Evolutionary conservation across 2,329 filamentous ascomycete species (phyloP), one percentile per base, ranked within the genome.

Genomic region (Helminthosporium solani): DNA sequence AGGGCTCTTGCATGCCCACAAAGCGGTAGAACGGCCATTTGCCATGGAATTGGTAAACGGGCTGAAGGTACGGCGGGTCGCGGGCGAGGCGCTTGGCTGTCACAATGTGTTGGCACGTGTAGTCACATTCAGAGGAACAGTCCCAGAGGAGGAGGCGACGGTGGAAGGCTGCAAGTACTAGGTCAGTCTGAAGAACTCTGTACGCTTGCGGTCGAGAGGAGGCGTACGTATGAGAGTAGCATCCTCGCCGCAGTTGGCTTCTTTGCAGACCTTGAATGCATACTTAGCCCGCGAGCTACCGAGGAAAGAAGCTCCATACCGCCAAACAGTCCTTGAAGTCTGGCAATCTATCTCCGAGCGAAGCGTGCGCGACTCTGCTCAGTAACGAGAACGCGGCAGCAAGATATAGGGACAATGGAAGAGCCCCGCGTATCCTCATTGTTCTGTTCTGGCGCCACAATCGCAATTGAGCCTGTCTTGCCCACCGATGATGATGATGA

Each of bases 1-100:
- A 90, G 48, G 92, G 90, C 75, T 99, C 94, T 74, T 99, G 94
- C 76, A 96, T 87, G 69, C 94, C 94, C 43, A 95, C 73, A 64
- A 96, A 80, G 56, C 94, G 88, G 70, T 85, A 78, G 74, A 99
- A 99, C 31, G 94, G 94, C 94, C 94, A 99, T 80, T 99, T 99
- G 25, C 94, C 94, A 75, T 99, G 90, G 77, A 91, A 99, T 74
- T 99, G 94, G 46, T 92, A 85, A 40, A 96, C 72, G 9, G 84
- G 80, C 23, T 83, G 70, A 52, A 81, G 74, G 75, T 84, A 84
- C 1, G 81, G 81, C 27, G 82, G 81, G 49, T 83, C 80, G 52
- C 80, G 76, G 20, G 81, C 75, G 55, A 90, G 73, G 53, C 92
- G 89, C 47, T 75, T 74, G 58, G 82, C 73, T 46, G 94, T 97